Evolutionary conservation across 2,329 filamentous ascomycete species (phyloP).

Genomic region (Hymenoscyphus linearis): DNA sequence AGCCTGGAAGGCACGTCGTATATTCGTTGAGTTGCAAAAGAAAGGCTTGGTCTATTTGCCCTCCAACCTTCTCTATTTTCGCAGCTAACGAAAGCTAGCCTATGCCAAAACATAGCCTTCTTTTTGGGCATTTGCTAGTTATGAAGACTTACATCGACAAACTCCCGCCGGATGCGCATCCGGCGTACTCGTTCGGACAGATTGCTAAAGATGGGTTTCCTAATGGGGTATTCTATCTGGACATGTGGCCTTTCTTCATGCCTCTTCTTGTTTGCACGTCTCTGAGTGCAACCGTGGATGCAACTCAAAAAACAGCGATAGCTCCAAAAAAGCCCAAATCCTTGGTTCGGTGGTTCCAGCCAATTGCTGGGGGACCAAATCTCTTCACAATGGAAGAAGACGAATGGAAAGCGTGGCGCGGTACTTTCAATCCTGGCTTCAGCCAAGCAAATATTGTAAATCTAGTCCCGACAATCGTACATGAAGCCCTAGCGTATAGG

Average conservation of each 20-base stretch:
- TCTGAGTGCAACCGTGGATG: not conserved
- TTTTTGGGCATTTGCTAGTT: constrained; percentile 6
- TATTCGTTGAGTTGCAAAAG: not conserved
- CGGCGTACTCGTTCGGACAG: not conserved
- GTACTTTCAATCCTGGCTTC: constrained; percentile 9
- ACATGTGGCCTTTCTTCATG: constrained; percentile 11
- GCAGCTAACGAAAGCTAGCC: not conserved
- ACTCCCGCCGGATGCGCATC: constrained; percentile 4
- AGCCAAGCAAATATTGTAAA: constrained; percentile 2
- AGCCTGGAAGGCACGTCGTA: constrained; percentile 3
- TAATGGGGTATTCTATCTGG: constrained; percentile 13
- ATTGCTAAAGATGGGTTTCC: constrained; percentile 3
- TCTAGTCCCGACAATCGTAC: constrained; percentile 6
- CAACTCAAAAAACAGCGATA: constrained; percentile 1
- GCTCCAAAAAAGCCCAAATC: constrained; percentile 2
- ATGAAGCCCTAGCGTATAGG: constrained; percentile 7
- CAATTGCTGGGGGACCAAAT: constrained; percentile 7
- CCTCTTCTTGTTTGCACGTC: constrained; percentile 3
- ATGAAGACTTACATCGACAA: constrained; percentile 1
- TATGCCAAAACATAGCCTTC: constrained; percentile 4
- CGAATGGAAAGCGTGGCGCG: constrained; percentile 7
- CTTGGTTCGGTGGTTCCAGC: constrained; percentile 5
- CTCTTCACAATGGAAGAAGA: constrained; percentile 6
- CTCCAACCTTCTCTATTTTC: not conserved
- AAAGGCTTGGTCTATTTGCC: not conserved